phyloP scores from a whole-genome alignment of 768 basidiomycete genomes.

The Calvatia gigantea region DNA sequence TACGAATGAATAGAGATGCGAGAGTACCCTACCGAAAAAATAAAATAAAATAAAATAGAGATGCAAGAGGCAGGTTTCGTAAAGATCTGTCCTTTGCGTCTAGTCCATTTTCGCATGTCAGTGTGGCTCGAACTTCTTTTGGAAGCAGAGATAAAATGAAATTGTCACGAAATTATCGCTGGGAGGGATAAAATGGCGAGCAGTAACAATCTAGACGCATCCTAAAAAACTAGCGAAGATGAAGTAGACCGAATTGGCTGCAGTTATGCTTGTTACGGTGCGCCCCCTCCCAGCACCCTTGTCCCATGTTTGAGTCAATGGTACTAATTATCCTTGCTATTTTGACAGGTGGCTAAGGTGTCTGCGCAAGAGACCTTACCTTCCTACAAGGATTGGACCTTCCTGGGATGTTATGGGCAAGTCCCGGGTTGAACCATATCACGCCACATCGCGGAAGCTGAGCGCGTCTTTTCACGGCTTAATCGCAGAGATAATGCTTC shows the following conservation, averaged over 20 bases:
- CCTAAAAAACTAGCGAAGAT: neutral
- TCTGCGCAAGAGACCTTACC: neutral
- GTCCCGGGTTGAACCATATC: too few relatives aligned
- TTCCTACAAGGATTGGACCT: neutral
- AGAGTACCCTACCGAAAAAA: too few relatives aligned
- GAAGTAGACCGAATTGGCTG: neutral
- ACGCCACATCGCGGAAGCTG: too few relatives aligned
- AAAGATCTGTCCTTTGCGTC: too few relatives aligned
- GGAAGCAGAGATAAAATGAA: too few relatives aligned
- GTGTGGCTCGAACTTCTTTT: too few relatives aligned
- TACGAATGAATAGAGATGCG: too few relatives aligned
- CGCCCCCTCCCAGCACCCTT: neutral
- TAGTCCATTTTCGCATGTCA: too few relatives aligned
- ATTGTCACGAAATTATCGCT: too few relatives aligned
- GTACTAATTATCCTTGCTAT: neutral
- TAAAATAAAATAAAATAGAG: too few relatives aligned
- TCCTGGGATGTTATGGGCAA: neutral
- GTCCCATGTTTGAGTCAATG: neutral
- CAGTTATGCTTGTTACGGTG: neutral
- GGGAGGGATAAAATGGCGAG: neutral
- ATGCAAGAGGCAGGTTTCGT: too few relatives aligned
- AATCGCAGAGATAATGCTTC: constrained; percentile 15
- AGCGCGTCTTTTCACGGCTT: too few relatives aligned
- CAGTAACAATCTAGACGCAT: neutral
- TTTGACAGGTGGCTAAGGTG: neutral